Conservation (phyloP, 2,329 filamentous ascomycete species). For the Sordariomycetes sp. region DNA sequence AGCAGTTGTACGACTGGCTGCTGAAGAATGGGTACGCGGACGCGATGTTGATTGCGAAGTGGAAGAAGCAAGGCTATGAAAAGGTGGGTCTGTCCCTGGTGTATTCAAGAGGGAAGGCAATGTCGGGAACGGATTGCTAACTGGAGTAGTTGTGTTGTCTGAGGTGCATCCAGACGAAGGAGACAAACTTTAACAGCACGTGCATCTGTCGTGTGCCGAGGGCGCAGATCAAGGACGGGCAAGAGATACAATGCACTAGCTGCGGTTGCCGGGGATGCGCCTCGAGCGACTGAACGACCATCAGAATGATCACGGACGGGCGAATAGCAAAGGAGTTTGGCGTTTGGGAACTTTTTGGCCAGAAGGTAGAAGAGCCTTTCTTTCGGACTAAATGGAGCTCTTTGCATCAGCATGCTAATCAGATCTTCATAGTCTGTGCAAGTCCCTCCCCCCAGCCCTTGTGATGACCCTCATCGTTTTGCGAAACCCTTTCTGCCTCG, state of each 20-base stretch:
- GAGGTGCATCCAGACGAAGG: slow-evolving; percentile 96
- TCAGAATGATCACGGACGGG: neutral
- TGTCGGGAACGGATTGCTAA: neutral
- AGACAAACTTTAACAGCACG: slow-evolving; percentile 97
- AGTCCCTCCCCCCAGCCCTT: neutral
- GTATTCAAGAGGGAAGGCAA: too few relatives aligned
- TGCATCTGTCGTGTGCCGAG: slow-evolving; percentile 94
- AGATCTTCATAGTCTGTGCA: neutral
- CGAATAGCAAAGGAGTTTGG: slow-evolving; percentile 1
- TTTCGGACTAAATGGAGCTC: too few relatives aligned
- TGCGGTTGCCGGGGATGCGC: slow-evolving; percentile 90
- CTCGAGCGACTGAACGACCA: slow-evolving; percentile 58
- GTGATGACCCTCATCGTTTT: slow-evolving; percentile 3
- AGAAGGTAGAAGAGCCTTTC: slow-evolving; percentile 5
- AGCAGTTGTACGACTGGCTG: slow-evolving; percentile 87
- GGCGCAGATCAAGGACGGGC: slow-evolving; percentile 80
- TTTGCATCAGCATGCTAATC: slow-evolving; percentile 1
- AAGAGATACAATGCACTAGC: slow-evolving; percentile 86
- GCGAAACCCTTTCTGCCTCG: slow-evolving; percentile 45
- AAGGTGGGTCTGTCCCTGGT: slow-evolving; percentile 56
- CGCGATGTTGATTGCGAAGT: slow-evolving; percentile 92
- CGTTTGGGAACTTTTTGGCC: neutral
- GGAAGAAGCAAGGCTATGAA: slow-evolving; percentile 99
- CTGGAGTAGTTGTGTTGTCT: slow-evolving; percentile 71
- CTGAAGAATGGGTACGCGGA: slow-evolving; percentile 96